These are phyloP conservation scores for Malbranchea cinnamomea DNA, from an alignment of 2,329 filamentous ascomycete genomes.

Conservation along the genomic window DNA sequence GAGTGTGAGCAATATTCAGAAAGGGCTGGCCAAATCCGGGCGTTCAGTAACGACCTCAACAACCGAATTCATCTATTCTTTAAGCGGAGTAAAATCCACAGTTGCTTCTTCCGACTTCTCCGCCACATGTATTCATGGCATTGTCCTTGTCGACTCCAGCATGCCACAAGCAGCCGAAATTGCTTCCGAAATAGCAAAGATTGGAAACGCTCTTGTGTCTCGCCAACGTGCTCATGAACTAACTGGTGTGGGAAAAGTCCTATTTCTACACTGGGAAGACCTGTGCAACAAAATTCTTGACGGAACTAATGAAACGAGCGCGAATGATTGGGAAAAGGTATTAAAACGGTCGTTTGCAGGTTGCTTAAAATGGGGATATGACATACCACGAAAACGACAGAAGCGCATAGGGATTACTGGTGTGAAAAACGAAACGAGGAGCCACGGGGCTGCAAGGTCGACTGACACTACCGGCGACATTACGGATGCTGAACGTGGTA, in stretches of 20 bases:
- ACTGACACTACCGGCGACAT: no score
- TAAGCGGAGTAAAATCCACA: no score
- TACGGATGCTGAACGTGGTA: neutral
- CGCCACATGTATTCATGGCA: conserved; percentile 9
- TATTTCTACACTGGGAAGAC: conserved; percentile 18
- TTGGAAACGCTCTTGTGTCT: conserved; percentile 13
- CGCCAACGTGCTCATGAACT: conserved; percentile 10
- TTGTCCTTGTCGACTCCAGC: conserved; percentile 16
- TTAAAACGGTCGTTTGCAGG: conserved; percentile 24
- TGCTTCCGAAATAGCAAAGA: conserved; percentile 10
- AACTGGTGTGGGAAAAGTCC: conserved; percentile 15
- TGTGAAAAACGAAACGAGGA: no score
- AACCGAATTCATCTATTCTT: conserved; percentile 3
- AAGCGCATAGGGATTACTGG: neutral
- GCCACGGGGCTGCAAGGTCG: no score
- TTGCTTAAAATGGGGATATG: conserved; percentile 17
- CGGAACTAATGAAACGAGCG: conserved; percentile 10
- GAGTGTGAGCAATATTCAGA: no score
- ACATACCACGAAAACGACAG: neutral
- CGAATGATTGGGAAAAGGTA: conserved; percentile 13
- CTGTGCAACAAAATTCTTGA: no score
- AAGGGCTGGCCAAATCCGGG: no score
- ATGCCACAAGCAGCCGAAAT: conserved; percentile 1
- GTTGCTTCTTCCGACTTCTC: conserved; percentile 1
- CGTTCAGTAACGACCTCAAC: neutral